These are phyloP conservation scores for Salix brachista DNA, from an alignment of 345 rosid species.

Conservation along the genomic window DNA sequence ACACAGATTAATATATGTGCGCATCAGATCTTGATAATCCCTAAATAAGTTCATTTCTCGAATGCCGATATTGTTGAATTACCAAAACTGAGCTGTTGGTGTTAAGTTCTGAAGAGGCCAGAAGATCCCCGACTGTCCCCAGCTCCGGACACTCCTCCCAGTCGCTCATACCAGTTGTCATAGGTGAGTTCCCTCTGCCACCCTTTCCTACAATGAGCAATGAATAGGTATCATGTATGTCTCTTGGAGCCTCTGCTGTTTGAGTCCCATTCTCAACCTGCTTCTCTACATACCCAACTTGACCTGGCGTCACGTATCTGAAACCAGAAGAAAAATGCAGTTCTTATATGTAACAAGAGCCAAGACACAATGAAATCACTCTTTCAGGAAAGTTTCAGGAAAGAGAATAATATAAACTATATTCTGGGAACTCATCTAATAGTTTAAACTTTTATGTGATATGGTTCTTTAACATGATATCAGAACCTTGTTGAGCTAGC, in stretches of 20 bases:
- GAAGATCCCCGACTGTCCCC: constrained; percentile 59
- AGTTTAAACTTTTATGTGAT: too few relatives aligned
- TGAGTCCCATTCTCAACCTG: constrained; percentile 38
- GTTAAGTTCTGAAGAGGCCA: constrained; percentile 55
- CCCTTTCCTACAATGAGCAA: constrained; percentile 66
- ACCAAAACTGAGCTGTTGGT: constrained; percentile 58
- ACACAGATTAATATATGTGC: not conserved
- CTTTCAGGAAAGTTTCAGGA: too few relatives aligned
- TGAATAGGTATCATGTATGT: constrained; percentile 48
- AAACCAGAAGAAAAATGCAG: not conserved
- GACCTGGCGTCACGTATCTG: constrained; percentile 58
- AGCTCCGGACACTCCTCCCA: constrained; percentile 95
- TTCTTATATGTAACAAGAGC: not conserved
- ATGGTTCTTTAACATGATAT: too few relatives aligned
- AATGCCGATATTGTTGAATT: constrained; percentile 58
- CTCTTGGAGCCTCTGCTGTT: constrained; percentile 44
- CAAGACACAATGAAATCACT: not conserved
- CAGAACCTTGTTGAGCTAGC: too few relatives aligned
- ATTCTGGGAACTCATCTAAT: too few relatives aligned
- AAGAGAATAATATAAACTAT: too few relatives aligned
- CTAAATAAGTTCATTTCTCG: not conserved
- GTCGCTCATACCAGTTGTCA: constrained; percentile 64
- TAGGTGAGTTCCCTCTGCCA: constrained; percentile 36
- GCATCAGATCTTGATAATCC: not conserved
- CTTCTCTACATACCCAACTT: constrained; percentile 54